phyloP scores from a whole-genome alignment of 805 yeast genomes.

The Hanseniaspora lachancei region DNA sequence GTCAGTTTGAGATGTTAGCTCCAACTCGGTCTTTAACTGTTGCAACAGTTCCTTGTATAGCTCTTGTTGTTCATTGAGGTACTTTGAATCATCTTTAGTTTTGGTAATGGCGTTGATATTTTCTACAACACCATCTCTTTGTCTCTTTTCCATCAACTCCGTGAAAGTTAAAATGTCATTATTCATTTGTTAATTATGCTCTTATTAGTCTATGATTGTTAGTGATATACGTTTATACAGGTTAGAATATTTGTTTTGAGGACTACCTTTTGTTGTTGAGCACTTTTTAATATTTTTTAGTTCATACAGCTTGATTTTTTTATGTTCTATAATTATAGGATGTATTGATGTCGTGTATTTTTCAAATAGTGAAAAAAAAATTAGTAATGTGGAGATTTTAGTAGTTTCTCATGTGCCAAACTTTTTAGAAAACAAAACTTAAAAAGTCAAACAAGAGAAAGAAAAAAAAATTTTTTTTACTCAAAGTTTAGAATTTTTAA shows the following conservation, averaged over 20 bases:
- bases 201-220: too few species aligned
- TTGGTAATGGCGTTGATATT: neutral
- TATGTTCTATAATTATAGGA: neutral
- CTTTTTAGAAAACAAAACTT: too few species aligned
- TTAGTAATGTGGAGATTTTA: too few species aligned
- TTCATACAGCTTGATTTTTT: too few species aligned
- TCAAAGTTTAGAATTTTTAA: too few species aligned
- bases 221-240: too few species aligned
- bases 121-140: conserved; percentile 3
- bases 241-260: too few species aligned
- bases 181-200: neutral
- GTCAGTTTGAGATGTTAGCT: neutral
- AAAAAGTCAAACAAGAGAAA: neutral
- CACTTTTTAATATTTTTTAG: too few species aligned
- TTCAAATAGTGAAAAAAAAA: neutral
- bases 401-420: too few species aligned
- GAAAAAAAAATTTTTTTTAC: neutral
- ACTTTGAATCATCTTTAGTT: conserved; percentile 14
- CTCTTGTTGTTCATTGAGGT: conserved; percentile 21
- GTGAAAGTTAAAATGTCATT: neutral
- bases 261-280: too few species aligned
- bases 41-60: conserved; percentile 16
- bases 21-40: neutral
- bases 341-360: neutral
- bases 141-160: conserved; percentile 6